Percentiles rank a stretch among this genome's conserved stretches.
Evolutionary conservation across 352 stramenopile genomes (phyloP).

Genomic region (Globisporangium barbulae): DNA sequence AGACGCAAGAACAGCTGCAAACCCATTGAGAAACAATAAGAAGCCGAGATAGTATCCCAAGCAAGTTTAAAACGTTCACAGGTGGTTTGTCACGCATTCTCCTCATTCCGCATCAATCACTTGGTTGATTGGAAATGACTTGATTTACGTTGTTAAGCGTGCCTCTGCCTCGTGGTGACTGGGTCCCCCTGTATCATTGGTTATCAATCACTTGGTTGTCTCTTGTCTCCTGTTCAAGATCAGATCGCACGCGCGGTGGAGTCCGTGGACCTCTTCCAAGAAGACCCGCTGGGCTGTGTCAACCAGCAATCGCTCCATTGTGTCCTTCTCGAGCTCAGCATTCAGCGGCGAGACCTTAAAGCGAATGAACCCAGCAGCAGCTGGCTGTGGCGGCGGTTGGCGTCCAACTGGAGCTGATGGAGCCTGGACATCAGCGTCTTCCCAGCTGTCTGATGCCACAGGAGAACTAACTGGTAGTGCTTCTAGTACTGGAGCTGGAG

Average conservation of each 20-base stretch:
- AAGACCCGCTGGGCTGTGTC: slow-evolving; percentile 19
- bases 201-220: background rate
- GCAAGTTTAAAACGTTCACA: background rate
- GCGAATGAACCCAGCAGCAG: slow-evolving; percentile 22
- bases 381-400: slow-evolving; percentile 7
- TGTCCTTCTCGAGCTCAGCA: slow-evolving; percentile 20
- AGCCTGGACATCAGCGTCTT: slow-evolving; percentile 2
- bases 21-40: background rate
- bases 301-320: slow-evolving; percentile 19
- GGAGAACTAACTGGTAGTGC: slow-evolving; percentile 1
- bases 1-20: no score
- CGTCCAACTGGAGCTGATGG: background rate
- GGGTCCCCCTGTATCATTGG: no score
- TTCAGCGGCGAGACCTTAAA: slow-evolving; percentile 36
- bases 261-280: slow-evolving; percentile 4
- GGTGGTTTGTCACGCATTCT: no score
- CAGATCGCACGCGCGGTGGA: slow-evolving; percentile 6
- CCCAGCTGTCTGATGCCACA: slow-evolving; percentile 17
- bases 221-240: background rate
- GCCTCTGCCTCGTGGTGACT: no score
- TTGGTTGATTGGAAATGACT: no score
- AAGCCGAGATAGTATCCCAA: background rate
- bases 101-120: background rate
- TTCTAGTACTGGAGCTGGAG: background rate
- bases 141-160: no score